Conservation (phyloP, 441 rosid genomes). For the Adansonia grandidieri region DNA sequence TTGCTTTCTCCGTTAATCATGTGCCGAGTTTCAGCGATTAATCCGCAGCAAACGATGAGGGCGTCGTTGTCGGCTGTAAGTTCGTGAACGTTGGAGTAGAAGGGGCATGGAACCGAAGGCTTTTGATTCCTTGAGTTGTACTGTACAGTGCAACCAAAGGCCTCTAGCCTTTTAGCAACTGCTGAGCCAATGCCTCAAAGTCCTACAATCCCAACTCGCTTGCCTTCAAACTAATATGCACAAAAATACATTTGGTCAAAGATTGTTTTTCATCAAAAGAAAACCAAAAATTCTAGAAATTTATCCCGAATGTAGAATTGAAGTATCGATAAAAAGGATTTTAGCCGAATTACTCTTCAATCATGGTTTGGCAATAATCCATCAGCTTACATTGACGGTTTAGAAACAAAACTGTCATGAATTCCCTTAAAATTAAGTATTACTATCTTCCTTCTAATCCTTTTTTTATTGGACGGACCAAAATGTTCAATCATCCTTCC, state of each 20-base stretch:
- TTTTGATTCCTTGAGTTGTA: conserved; percentile 59
- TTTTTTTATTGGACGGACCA: background rate
- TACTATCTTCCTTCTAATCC: background rate
- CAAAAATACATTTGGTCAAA: conserved; percentile 11
- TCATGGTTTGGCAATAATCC: background rate
- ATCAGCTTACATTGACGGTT: background rate
- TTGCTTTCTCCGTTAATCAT: conserved; percentile 49
- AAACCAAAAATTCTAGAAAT: background rate
- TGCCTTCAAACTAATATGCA: conserved; percentile 52
- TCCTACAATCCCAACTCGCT: conserved; percentile 61
- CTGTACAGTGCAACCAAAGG: conserved; percentile 54
- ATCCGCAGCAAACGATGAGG: conserved; percentile 49
- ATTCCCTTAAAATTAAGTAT: background rate
- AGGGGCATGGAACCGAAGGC: conserved; percentile 38
- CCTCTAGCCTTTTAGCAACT: conserved; percentile 62
- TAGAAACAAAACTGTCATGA: background rate
- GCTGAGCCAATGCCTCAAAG: conserved; percentile 50
- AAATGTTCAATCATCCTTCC: background rate
- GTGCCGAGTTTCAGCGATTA: conserved; percentile 49
- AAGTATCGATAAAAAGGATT: no score
- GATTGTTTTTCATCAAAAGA: background rate
- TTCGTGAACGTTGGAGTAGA: conserved; percentile 40
- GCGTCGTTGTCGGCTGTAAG: conserved; percentile 54
- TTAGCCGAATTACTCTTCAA: background rate
- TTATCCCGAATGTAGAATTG: background rate